Percentiles rank a stretch among this genome's conserved stretches.
Evolutionary conservation across 108 stramenopile species (phyloP).

Genomic region (Fragilaria radians): DNA sequence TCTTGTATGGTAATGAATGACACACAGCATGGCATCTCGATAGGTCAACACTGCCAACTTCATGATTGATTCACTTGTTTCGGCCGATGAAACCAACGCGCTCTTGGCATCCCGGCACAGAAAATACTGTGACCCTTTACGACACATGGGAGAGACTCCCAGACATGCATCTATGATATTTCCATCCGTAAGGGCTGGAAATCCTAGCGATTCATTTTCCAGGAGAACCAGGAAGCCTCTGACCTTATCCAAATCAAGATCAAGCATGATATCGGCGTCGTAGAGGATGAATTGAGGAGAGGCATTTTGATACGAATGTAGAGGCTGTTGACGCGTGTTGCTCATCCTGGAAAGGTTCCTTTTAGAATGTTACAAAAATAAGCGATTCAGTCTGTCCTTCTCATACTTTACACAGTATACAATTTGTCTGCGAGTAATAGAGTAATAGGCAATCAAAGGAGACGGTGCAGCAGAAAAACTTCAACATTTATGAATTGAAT

Average conservation of each 20-base stretch:
- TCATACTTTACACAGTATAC: too few species aligned
- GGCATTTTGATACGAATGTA: background rate
- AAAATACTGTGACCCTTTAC: constrained; percentile 2
- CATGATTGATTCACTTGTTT: constrained; percentile 20
- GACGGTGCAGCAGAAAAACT: too few species aligned
- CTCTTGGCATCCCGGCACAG: constrained; percentile 15
- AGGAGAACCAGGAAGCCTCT: constrained; percentile 11
- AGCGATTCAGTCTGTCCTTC: too few species aligned
- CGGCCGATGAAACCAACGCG: constrained; percentile 20
- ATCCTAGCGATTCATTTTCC: constrained; percentile 15
- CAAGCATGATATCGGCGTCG: constrained; percentile 8
- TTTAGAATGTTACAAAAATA: too few species aligned
- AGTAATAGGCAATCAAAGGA: too few species aligned
- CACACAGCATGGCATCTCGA: constrained; percentile 19
- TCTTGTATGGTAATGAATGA: constrained; percentile 19
- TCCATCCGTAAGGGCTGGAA: constrained; percentile 47
- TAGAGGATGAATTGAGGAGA: background rate
- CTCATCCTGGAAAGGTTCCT: too few species aligned
- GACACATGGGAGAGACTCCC: constrained; percentile 22
- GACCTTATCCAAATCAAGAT: constrained; percentile 5
- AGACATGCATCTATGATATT: constrained; percentile 61
- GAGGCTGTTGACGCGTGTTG: too few species aligned
- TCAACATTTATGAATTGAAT: too few species aligned
- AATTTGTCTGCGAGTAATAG: too few species aligned
- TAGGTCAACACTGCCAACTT: constrained; percentile 35